Evolutionary conservation across 177 flowering plant genomes (phyloP), one percentile per base, ranked within the genome.

Genomic region (Telopea speciosissima): DNA sequence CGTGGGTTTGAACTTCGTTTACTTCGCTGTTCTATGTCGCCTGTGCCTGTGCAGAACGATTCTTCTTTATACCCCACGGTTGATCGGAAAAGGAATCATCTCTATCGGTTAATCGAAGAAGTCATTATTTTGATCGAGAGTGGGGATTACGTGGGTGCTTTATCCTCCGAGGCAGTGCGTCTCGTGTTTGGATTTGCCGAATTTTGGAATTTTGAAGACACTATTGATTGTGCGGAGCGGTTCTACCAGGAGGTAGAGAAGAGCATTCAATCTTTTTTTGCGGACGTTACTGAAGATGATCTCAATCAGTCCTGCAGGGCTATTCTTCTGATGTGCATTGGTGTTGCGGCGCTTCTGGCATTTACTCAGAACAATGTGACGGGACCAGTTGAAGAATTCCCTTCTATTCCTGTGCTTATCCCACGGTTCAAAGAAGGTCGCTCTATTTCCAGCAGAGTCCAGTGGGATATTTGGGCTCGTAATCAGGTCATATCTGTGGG

Each of bases 401-500:
- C 89, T 11, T 54, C 66, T 22, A 81, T 84, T 68, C 95, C 91
- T 24, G 65, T 90, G 61, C 76, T 75, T 11, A 69, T 70, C 45
- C n/a, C 14, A 68, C 67, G 44, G 23, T 68, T 49, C 21, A 75
- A 80, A 36, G 78, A 54, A 33, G 74, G 40, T 24, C 62, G 31
- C 33, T 62, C 36, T 16, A 67, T 62, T 31, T 66, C 40, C 14
- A 66, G 65, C 33, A 74, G 76, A 61, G 76, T 42, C 67, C 85
- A 85, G 68, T 94, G 97, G 95, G 92, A 92, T 13, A 76, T 71
- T 31, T 90, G 97, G 95, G 97, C 97, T 3, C 74, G 86, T 3
- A 77, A 75, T 70, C 90, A 92, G 75, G 83, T 92, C 40, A 86
- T 86, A 86, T 80, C 86, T 31, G 79, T 79, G 61, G 96, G 97